Evolutionary conservation across 2,329 filamentous ascomycete species (phyloP).

Genomic region (Xylaria sp.): DNA sequence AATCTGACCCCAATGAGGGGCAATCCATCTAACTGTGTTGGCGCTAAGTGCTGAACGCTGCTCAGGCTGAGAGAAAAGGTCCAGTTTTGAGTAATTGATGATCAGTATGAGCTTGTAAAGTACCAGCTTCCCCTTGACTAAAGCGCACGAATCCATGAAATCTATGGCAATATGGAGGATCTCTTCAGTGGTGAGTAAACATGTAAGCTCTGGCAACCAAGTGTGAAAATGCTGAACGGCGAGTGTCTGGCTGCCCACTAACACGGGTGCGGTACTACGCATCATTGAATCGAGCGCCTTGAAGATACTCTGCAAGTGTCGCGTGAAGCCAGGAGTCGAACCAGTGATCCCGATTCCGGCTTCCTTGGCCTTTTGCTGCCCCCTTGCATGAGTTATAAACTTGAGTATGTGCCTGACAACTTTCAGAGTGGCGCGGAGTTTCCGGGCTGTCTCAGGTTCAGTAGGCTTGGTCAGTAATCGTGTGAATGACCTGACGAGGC

Average conservation of each 20-base stretch:
- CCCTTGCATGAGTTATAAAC: conserved; percentile 89
- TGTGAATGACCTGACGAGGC: conserved; percentile 84
- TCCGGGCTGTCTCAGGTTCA: conserved; percentile 81
- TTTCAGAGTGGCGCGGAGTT: conserved; percentile 90
- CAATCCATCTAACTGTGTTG: conserved; percentile 89
- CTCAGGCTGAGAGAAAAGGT: conserved; percentile 80
- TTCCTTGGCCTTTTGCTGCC: conserved; percentile 87
- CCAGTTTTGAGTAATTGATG: conserved; percentile 84
- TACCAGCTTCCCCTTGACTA: conserved; percentile 88
- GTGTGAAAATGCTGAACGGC: conserved; percentile 96
- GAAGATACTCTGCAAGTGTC: conserved; percentile 86
- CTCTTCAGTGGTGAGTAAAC: conserved; percentile 78
- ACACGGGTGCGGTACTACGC: conserved; percentile 80
- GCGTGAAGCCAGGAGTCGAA: conserved; percentile 74
- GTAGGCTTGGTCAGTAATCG: conserved; percentile 82
- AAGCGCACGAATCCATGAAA: conserved; percentile 88
- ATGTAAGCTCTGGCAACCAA: conserved; percentile 90
- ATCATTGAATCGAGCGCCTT: conserved; percentile 89
- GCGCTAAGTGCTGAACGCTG: conserved; percentile 75
- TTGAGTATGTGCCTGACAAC: conserved; percentile 92
- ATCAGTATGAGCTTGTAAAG: conserved; percentile 92
- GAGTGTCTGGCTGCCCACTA: conserved; percentile 93
- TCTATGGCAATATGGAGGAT: conserved; percentile 90
- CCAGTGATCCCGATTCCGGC: conserved; percentile 83
- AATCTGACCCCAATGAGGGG: conserved; percentile 87